Conservation (phyloP, 2,329 filamentous ascomycete genomes). For the Ceratocystis harringtonii region DNA sequence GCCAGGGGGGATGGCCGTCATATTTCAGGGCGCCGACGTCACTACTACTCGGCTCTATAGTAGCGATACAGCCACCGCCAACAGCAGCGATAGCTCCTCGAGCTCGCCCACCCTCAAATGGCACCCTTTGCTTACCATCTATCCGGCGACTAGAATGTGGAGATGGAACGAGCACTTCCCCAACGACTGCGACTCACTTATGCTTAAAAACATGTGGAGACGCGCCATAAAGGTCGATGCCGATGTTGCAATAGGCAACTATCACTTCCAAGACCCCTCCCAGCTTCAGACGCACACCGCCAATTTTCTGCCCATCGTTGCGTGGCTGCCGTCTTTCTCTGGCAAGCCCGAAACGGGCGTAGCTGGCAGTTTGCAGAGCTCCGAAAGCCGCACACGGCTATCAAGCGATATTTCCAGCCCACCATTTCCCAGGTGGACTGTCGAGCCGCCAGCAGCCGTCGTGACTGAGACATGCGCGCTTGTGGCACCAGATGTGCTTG, state of each 20-base stretch:
- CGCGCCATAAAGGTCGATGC: neutral
- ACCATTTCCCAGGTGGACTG: neutral
- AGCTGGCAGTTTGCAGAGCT: neutral
- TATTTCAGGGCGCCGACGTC: neutral
- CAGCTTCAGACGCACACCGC: neutral
- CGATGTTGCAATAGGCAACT: neutral
- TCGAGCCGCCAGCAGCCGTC: neutral
- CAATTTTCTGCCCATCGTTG: neutral
- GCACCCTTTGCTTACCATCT: neutral
- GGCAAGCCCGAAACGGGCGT: neutral
- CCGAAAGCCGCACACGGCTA: neutral
- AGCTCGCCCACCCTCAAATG: neutral
- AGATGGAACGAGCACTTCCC: neutral
- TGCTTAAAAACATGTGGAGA: neutral
- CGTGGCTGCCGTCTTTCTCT: neutral
- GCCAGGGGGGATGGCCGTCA: neutral
- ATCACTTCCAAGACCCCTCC: neutral
- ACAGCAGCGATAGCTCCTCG: neutral
- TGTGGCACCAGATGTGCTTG: neutral
- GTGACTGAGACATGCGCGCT: neutral
- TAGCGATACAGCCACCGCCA: neutral
- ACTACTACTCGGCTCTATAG: neutral
- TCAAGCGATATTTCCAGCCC: neutral
- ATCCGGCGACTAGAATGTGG: slow-evolving; percentile 9
- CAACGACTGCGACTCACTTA: neutral